Evolutionary conservation across 352 stramenopile species (phyloP).

Genomic region (Globisporangium radiosum): DNA sequence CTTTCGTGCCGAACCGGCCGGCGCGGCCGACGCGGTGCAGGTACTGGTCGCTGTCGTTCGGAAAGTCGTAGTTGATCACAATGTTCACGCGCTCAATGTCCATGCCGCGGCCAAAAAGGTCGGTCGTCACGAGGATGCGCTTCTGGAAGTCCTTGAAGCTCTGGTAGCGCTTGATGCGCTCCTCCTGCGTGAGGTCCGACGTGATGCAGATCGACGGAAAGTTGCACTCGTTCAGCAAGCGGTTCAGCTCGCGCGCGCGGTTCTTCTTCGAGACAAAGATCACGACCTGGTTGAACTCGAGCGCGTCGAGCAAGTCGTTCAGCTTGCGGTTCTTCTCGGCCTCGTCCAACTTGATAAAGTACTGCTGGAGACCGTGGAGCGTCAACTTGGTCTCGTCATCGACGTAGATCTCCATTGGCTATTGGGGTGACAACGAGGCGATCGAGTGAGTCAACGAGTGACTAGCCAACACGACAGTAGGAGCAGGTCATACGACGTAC

Average conservation of each 20-base stretch:
- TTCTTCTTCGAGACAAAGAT: constrained; percentile 98
- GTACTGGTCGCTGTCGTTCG: constrained; percentile 97
- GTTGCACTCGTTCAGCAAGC: constrained; percentile 98
- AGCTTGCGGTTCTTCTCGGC: constrained; percentile 99
- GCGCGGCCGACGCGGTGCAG: constrained; percentile 98
- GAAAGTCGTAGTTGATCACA: constrained; percentile 99
- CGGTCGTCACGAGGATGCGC: constrained; percentile 99
- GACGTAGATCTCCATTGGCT: constrained; percentile 99
- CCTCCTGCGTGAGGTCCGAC: constrained; percentile 95
- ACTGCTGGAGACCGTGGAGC: constrained; percentile 99
- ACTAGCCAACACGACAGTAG: not conserved
- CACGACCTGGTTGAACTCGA: constrained; percentile 99
- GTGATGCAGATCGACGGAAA: constrained; percentile 99
- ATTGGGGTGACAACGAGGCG: constrained; percentile 2
- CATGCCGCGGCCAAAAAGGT: constrained; percentile 99
- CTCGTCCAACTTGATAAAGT: constrained; percentile 99
- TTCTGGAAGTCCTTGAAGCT: constrained; percentile 99
- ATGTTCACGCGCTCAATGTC: constrained; percentile 99
- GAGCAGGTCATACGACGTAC: constrained; percentile 39
- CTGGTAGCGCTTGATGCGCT: constrained; percentile 98
- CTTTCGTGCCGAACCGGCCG: constrained; percentile 99
- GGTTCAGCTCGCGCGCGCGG: constrained; percentile 96
- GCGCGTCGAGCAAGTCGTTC: constrained; percentile 97
- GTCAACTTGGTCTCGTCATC: constrained; percentile 99
- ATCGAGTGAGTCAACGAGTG: not conserved